phyloP scores from a whole-genome alignment of 2,329 filamentous ascomycete species.

The Whalleya microplaca region DNA sequence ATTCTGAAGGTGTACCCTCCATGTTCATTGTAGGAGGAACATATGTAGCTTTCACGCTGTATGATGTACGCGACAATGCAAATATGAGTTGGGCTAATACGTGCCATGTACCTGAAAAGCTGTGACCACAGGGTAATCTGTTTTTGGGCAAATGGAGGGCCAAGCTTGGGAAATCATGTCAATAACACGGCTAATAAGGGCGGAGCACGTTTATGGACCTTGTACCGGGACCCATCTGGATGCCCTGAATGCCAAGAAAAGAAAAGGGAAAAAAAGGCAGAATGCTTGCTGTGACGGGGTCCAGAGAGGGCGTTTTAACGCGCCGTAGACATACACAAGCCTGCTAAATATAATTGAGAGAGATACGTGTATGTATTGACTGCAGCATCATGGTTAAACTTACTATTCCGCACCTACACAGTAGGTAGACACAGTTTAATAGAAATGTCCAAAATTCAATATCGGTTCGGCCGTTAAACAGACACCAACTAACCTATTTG shows the following conservation, averaged over 20 bases:
- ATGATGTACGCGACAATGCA: not conserved
- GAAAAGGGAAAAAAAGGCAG: constrained; percentile 10
- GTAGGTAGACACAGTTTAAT: no score
- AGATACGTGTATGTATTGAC: no score
- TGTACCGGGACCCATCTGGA: constrained; percentile 9
- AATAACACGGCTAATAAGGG: constrained; percentile 25
- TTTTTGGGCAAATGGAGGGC: constrained; percentile 5
- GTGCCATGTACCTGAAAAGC: not conserved
- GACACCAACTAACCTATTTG: not conserved
- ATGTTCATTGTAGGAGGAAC: no score
- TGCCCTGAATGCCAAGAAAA: constrained; percentile 25
- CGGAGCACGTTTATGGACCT: constrained; percentile 15
- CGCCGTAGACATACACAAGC: not conserved
- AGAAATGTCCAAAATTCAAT: no score
- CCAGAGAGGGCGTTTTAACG: not conserved
- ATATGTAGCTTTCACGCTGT: no score
- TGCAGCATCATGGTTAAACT: no score
- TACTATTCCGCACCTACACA: no score
- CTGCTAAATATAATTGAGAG: no score
- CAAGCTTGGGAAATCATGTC: constrained; percentile 22
- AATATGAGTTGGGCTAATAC: not conserved
- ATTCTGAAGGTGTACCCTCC: not conserved
- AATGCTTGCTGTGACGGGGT: not conserved
- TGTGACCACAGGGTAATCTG: constrained; percentile 1
- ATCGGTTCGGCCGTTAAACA: no score